Evolutionary conservation across 2,329 filamentous ascomycete species (phyloP).

Genomic region (Cladophialophora exuberans): DNA sequence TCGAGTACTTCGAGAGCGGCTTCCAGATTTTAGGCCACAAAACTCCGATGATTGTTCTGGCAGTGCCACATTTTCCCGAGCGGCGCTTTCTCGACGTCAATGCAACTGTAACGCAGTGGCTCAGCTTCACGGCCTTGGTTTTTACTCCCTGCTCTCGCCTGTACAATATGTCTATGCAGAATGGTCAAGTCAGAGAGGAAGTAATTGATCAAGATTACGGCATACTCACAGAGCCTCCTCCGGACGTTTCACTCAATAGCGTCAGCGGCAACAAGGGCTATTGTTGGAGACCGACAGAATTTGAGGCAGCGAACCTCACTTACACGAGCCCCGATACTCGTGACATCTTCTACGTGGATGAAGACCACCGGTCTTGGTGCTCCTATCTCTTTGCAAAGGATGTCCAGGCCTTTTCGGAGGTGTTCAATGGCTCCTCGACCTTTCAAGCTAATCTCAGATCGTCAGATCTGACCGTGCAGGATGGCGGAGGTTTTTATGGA

Average conservation of each 20-base stretch:
- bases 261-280: background rate
- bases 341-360: background rate
- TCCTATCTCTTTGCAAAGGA: background rate
- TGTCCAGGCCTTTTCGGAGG: background rate
- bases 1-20: background rate
- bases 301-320: background rate
- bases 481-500: background rate
- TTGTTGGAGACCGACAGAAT: background rate
- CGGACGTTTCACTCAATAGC: background rate
- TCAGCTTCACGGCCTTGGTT: background rate
- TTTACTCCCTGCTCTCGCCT: background rate
- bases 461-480: background rate
- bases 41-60: background rate
- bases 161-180: background rate
- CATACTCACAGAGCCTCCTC: background rate
- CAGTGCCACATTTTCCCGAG: background rate
- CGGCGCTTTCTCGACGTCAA: background rate
- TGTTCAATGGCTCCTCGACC: background rate
- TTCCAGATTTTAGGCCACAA: background rate
- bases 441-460: too few relatives aligned
- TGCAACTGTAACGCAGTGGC: background rate
- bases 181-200: background rate
- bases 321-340: background rate
- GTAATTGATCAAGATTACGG: background rate
- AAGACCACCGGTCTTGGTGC: background rate